Evolutionary conservation across 2,329 filamentous ascomycete genomes (phyloP).

Genomic region (Colletotrichum melonis): DNA sequence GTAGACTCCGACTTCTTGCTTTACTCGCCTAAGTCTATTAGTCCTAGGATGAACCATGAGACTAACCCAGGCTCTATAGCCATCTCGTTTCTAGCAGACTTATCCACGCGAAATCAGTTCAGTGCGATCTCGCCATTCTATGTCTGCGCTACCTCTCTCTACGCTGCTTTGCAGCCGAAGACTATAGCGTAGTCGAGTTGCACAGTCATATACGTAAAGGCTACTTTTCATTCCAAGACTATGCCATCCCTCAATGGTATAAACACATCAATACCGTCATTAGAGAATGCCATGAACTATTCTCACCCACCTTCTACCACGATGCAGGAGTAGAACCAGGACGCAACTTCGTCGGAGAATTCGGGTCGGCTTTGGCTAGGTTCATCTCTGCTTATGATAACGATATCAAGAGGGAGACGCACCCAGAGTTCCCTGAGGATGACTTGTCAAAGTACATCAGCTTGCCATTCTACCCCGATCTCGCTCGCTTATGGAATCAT

Average conservation of each 20-base stretch:
- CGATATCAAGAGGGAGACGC: conserved; percentile 3
- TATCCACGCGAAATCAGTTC: conserved; percentile 39
- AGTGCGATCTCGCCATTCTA: conserved; percentile 45
- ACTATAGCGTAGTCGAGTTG: conserved; percentile 21
- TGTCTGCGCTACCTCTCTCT: conserved; percentile 50
- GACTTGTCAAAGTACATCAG: conserved; percentile 35
- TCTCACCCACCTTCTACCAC: neutral
- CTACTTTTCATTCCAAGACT: conserved; percentile 51
- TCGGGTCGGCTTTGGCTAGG: conserved; percentile 22
- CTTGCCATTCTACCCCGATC: conserved; percentile 34
- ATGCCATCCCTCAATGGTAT: conserved; percentile 49
- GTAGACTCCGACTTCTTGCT: conserved; percentile 11
- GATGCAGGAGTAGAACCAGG: conserved; percentile 1
- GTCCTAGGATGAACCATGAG: neutral
- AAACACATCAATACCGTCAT: conserved; percentile 44
- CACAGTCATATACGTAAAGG: conserved; percentile 38
- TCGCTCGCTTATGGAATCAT: conserved; percentile 38
- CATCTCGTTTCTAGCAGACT: conserved; percentile 41
- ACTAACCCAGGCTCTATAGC: conserved; percentile 13
- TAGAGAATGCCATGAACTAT: conserved; percentile 18
- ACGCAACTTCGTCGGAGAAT: neutral
- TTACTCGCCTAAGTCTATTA: too few relatives aligned
- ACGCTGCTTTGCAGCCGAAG: conserved; percentile 42
- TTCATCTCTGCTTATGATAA: conserved; percentile 10
- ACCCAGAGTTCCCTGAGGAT: neutral